Evolutionary conservation across 1,284 basidiomycete species (phyloP), one percentile per base, ranked within the genome.

Genomic region (Microbotryum intermedium): DNA sequence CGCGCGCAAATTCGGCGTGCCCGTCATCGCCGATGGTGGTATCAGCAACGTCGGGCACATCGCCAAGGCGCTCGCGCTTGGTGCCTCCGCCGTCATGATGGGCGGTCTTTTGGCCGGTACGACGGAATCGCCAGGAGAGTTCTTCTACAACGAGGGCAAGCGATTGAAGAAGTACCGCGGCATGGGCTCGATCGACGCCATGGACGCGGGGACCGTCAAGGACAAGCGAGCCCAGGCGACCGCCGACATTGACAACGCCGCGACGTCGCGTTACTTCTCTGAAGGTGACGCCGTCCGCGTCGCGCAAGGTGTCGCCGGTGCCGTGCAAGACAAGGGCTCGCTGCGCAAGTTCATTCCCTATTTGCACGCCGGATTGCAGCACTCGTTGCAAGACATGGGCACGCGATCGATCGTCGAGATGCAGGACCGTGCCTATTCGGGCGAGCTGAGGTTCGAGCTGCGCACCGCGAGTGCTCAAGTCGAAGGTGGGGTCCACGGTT

Each of bases 41-140:
- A 87, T 99, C 70, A 78, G 84, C 54, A 98, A 98, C 75, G 90
- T 98, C 42, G 94, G 94, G 0, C 94, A 99, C 77, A 89, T 97
- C 71, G 92, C 97, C 74, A 99, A 99, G 79, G 94, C 94, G 3
- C 79, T 98, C 51, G 81, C 91, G 6, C 83, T 99, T 28, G 94
- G 94, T 61, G 94, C 94, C 6, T 85, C 86, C 28, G 93, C 90
- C 8, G 92, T 97, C 64, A 98, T 98, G 94, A 97, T 98, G 94
- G 94, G 94, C 56, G 89, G 92, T 26, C 77, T 98, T 58, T 81
- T 99, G 29, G 95, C 94, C 20, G 94, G 95, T 42, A 97, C 94
- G 49, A 87, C 90, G 65, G 94, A 99, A 76, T 91, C 92, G 1
- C 94, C 95, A 0, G 95, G 95, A 69, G 93, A 97, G 77, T 99